Evolutionary conservation across 208 protist genomes (phyloP).

Genomic region (Zelonia costaricensis): DNA sequence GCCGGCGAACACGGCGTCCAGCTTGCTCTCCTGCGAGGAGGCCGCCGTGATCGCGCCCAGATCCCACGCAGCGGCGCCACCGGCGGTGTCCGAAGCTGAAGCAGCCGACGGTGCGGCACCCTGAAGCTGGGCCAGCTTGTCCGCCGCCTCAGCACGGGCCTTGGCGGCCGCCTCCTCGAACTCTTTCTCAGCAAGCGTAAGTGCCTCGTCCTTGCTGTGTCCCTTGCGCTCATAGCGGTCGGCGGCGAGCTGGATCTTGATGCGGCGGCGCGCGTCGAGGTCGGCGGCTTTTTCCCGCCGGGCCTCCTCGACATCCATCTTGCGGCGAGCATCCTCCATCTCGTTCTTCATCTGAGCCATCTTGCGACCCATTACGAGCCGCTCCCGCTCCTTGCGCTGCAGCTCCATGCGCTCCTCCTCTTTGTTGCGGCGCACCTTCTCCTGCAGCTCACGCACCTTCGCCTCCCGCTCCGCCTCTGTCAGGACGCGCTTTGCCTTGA

Average conservation of each 20-base stretch:
- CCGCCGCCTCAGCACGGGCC: conserved; percentile 36
- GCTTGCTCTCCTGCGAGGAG: conserved; percentile 6
- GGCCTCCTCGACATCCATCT: conserved; percentile 51
- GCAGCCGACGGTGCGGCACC: neutral
- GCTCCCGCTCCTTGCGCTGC: conserved; percentile 56
- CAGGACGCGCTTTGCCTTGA: conserved; percentile 65
- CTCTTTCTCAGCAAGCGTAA: conserved; percentile 40
- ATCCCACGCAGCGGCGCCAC: conserved; percentile 35
- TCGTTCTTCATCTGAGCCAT: conserved; percentile 51
- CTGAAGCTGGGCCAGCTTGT: conserved; percentile 18
- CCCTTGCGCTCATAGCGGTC: conserved; percentile 75
- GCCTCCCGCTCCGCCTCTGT: conserved; percentile 72
- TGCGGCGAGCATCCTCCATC: conserved; percentile 48
- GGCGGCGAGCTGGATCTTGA: conserved; percentile 67
- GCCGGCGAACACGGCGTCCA: conserved; percentile 37
- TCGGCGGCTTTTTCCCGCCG: conserved; percentile 59
- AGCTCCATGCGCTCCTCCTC: conserved; percentile 50
- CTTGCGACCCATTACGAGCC: conserved; percentile 63
- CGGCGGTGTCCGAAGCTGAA: neutral
- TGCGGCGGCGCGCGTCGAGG: conserved; percentile 43
- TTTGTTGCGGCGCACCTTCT: conserved; percentile 52
- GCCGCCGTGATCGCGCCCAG: conserved; percentile 24
- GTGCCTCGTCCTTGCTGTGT: conserved; percentile 51
- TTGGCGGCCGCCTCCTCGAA: conserved; percentile 41
- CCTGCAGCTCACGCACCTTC: conserved; percentile 71